Base-by-base conservation (phyloP, 2,329 filamentous ascomycete species). In the Proliferodiscus dingleyae region DNA sequence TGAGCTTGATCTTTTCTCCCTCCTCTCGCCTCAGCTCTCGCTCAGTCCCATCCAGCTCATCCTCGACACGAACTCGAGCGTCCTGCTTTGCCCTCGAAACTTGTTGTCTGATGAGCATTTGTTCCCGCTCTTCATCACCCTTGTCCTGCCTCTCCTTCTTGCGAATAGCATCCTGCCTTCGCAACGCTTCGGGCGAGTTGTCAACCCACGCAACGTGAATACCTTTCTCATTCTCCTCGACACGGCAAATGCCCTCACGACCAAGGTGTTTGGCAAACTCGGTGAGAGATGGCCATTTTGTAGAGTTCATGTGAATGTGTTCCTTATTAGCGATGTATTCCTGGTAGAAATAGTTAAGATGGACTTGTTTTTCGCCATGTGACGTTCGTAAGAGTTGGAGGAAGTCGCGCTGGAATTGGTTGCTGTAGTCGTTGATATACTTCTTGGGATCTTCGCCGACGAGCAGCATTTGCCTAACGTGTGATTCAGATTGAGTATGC, bases 341-440 rank as follows among this genome's bases (percentile, higher is more conserved):
- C 64, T 97, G 89, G 68, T 98, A 98, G 65, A 97, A 97, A 51
- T 87, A 83, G 61, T 98, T 98, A 41, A 90, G 80, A 26, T 90
- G 78, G 1, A 97, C 82, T 58, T 81, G 78, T 66, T 98, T 98
- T 67, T 95, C 89, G 52, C 89, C 89, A 60, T 98, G 93, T 0
- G 83, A 80, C 0, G 90, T 95, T 46, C 81, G 78, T 5, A 98
- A 73, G 2, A 93, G 72, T 46, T 80, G 73, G 1, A 94, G 53
- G 58, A 95, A 95, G 61, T 94, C 87, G 47, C 77, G 77, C 52
- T 85, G 70, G 65, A 98, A 98, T 56, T 95, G 80, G 50, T 78
- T 79, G 65, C 80, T 87, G 71, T 81, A 98, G 37, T 90, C 78
- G 61, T 87, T 79, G 65, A 97, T 91, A 64, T 78, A 81, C 59